A percentile compares a stretch with the other conserved stretches of the same genome.
These are phyloP conservation scores for Hypoxylon lienhwacheense DNA, from an alignment of 495 filamentous ascomycete genomes.

Conservation along the genomic window DNA sequence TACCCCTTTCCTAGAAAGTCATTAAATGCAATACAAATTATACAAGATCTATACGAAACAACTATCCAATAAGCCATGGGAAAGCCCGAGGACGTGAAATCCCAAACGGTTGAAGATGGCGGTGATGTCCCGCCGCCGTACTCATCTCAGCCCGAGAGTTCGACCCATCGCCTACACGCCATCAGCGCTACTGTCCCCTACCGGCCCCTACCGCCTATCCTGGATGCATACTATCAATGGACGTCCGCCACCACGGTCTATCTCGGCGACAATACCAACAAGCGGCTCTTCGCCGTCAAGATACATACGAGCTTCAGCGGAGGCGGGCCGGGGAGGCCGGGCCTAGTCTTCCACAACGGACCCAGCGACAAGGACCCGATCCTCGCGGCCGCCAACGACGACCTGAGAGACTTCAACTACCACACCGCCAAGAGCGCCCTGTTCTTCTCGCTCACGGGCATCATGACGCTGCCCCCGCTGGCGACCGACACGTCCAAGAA, in stretches of 20 bases:
- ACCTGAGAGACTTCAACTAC: neutral
- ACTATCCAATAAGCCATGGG: no score
- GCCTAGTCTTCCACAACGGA: constrained; percentile 8
- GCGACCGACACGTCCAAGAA: neutral
- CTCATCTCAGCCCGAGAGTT: neutral
- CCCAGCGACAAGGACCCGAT: constrained; percentile 8
- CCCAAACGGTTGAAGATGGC: neutral
- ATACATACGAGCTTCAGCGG: constrained; percentile 8
- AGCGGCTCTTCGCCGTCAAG: constrained; percentile 4
- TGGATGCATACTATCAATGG: constrained; percentile 3
- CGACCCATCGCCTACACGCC: neutral
- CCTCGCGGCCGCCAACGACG: constrained; percentile 13
- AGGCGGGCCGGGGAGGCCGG: constrained; percentile 2
- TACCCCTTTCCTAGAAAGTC: no score
- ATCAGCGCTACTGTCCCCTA: neutral
- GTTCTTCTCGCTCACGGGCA: neutral
- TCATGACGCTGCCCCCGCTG: neutral
- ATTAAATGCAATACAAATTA: no score
- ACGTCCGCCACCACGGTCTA: neutral
- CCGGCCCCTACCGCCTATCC: neutral
- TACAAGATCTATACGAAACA: no score
- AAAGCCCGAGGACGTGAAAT: neutral
- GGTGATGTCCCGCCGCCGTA: neutral
- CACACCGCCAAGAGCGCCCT: no score
- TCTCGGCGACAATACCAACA: neutral